These are phyloP conservation scores for Gymnopilus junonius DNA, from an alignment of 768 basidiomycete species.

Conservation along the genomic window DNA sequence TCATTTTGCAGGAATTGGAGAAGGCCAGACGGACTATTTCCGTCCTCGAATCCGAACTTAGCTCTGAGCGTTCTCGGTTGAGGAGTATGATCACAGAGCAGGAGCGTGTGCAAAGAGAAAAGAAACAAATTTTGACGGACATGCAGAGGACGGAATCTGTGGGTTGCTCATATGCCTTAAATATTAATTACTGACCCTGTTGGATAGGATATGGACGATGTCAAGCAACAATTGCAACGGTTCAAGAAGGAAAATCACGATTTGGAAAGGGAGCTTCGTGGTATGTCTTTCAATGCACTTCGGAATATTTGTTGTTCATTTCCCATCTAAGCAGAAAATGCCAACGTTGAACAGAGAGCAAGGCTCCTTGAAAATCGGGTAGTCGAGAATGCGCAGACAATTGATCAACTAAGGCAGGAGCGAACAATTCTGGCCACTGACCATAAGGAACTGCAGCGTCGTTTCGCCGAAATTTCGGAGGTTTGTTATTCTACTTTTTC, in stretches of 20 bases:
- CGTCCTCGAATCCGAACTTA: slow-evolving; percentile 75
- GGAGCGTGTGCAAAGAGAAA: slow-evolving; percentile 63
- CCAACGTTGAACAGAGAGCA: slow-evolving; percentile 73
- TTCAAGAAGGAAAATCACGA: slow-evolving; percentile 76
- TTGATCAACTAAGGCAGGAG: slow-evolving; percentile 79
- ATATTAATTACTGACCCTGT: neutral
- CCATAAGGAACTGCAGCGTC: slow-evolving; percentile 74
- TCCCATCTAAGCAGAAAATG: slow-evolving; percentile 48
- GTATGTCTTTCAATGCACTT: slow-evolving; percentile 26
- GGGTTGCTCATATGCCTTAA: slow-evolving; percentile 21
- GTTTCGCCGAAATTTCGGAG: slow-evolving; percentile 68
- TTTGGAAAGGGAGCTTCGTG: slow-evolving; percentile 74
- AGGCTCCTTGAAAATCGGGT: slow-evolving; percentile 70
- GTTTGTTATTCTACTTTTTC: slow-evolving; percentile 40
- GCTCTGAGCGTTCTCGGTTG: slow-evolving; percentile 69
- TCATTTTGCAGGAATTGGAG: slow-evolving; percentile 62
- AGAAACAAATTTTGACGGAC: slow-evolving; percentile 63
- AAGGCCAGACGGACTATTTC: slow-evolving; percentile 65
- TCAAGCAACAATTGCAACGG: slow-evolving; percentile 67
- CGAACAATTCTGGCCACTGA: slow-evolving; percentile 70
- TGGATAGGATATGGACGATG: slow-evolving; percentile 76
- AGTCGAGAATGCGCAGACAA: slow-evolving; percentile 67
- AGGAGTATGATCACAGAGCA: slow-evolving; percentile 69
- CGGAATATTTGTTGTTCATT: neutral
- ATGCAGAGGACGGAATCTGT: slow-evolving; percentile 76